Conservation (phyloP, 2,329 filamentous ascomycete genomes). For the Ampelomyces quisqualis region DNA sequence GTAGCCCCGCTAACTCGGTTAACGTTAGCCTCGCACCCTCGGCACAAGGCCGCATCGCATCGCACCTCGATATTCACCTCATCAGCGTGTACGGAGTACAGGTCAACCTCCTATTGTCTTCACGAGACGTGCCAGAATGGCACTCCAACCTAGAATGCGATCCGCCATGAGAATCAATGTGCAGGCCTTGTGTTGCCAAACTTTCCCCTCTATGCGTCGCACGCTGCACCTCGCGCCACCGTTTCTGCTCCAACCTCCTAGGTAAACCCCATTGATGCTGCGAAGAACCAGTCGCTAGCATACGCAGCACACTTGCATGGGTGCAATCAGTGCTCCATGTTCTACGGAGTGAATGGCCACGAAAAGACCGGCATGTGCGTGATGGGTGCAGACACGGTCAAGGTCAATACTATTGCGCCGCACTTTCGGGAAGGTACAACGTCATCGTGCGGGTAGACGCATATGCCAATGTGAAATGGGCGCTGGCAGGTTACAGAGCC, state of each 20-base stretch:
- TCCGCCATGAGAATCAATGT: constrained; percentile 7
- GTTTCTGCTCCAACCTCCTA: constrained; percentile 72
- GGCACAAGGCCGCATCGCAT: constrained; percentile 8
- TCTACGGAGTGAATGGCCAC: constrained; percentile 78
- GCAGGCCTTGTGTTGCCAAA: neutral
- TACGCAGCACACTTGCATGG: constrained; percentile 74
- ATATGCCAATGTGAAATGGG: constrained; percentile 33
- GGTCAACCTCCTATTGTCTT: no score
- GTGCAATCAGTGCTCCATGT: constrained; percentile 78
- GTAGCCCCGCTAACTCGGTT: neutral
- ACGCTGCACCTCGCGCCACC: constrained; percentile 57
- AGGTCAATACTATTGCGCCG: constrained; percentile 81
- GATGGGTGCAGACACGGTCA: constrained; percentile 69
- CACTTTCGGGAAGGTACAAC: constrained; percentile 69
- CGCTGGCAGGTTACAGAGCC: constrained; percentile 56
- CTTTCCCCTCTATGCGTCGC: constrained; percentile 20
- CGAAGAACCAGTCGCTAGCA: constrained; percentile 71
- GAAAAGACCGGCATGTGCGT: constrained; percentile 76
- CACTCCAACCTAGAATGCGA: constrained; percentile 13
- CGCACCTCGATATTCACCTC: constrained; percentile 1
- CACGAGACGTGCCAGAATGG: constrained; percentile 10
- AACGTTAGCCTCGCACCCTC: constrained; percentile 7
- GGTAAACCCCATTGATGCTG: constrained; percentile 65
- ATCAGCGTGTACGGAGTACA: no score
- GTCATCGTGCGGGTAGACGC: neutral